A percentile compares a stretch with the other conserved stretches of the same genome.
These are phyloP conservation scores for Irpex lacteus DNA, from an alignment of 1,284 basidiomycete species.

Conservation along the genomic window DNA sequence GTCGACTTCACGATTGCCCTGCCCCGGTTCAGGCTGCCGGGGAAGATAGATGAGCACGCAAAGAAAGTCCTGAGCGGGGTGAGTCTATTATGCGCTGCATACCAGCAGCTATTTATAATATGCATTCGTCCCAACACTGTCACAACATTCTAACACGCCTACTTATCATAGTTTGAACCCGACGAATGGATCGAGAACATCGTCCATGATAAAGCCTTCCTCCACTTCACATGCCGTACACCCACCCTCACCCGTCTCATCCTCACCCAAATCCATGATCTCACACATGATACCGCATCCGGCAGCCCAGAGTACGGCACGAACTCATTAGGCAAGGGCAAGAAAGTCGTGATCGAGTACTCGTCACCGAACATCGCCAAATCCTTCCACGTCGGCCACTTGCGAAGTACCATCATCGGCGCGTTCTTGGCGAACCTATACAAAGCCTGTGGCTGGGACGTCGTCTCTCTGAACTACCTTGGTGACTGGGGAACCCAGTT, in stretches of 20 bases:
- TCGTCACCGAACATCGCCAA: slow-evolving; percentile 99
- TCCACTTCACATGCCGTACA: slow-evolving; percentile 79
- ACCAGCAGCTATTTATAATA: background rate
- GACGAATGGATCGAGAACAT: slow-evolving; percentile 69
- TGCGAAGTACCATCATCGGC: slow-evolving; percentile 97
- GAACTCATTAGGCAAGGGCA: slow-evolving; percentile 74
- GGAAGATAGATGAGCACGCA: slow-evolving; percentile 80
- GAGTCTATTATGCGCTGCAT: slow-evolving; percentile 26
- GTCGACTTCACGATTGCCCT: slow-evolving; percentile 92
- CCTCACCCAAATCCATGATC: slow-evolving; percentile 78
- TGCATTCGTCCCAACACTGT: background rate
- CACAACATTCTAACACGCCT: background rate
- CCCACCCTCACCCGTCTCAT: slow-evolving; percentile 73
- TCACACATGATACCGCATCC: slow-evolving; percentile 60
- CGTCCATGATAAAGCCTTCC: slow-evolving; percentile 73
- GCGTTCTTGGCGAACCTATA: slow-evolving; percentile 92
- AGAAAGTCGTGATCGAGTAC: slow-evolving; percentile 85
- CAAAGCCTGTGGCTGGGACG: slow-evolving; percentile 92
- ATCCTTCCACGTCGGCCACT: slow-evolving; percentile 96
- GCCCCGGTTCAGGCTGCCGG: slow-evolving; percentile 85
- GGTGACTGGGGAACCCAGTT: slow-evolving; percentile 95
- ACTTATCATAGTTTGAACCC: slow-evolving; percentile 33
- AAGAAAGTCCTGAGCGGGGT: slow-evolving; percentile 75
- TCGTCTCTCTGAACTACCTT: slow-evolving; percentile 89
- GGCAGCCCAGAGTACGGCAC: slow-evolving; percentile 69